These are phyloP conservation scores for Jamesozyma gamospora DNA, from an alignment of 805 yeast species.

Conservation along the genomic window DNA sequence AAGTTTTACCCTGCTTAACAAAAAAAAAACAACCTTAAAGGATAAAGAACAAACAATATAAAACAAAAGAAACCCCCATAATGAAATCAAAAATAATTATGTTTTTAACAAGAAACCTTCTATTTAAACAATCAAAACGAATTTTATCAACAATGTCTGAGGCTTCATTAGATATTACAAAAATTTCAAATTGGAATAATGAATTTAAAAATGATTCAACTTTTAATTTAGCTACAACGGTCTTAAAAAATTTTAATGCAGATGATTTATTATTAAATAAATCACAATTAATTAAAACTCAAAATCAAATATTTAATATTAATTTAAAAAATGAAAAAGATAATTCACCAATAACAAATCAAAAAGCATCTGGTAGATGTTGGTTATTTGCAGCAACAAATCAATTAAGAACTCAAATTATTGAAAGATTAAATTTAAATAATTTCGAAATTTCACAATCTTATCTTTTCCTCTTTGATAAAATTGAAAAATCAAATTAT, in stretches of 20 bases:
- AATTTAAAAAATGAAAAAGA: conserved; percentile 29
- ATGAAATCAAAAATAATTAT: too few species aligned
- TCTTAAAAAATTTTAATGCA: conserved; percentile 28
- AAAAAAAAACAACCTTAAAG: too few species aligned
- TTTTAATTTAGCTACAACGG: conserved; percentile 29
- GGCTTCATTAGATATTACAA: neutral
- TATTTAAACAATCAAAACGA: too few species aligned
- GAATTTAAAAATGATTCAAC: conserved; percentile 23
- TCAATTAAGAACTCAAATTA: conserved; percentile 53
- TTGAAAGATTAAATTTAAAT: conserved; percentile 51
- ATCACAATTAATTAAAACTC: conserved; percentile 14
- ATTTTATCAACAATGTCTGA: too few species aligned
- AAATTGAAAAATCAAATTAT: conserved; percentile 73
- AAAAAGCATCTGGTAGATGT: conserved; percentile 70
- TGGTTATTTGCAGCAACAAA: conserved; percentile 85
- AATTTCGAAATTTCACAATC: conserved; percentile 69
- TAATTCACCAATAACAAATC: conserved; percentile 55
- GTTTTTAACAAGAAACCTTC: too few species aligned
- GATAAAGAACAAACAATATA: neutral
- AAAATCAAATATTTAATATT: conserved; percentile 24
- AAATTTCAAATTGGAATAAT: conserved; percentile 14
- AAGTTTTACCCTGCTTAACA: too few species aligned
- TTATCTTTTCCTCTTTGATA: conserved; percentile 75
- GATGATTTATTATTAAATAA: conserved; percentile 27
- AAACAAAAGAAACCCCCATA: too few species aligned